These are phyloP conservation scores for Alnus rubra DNA, from an alignment of 306 rosid species.

Conservation along the genomic window DNA sequence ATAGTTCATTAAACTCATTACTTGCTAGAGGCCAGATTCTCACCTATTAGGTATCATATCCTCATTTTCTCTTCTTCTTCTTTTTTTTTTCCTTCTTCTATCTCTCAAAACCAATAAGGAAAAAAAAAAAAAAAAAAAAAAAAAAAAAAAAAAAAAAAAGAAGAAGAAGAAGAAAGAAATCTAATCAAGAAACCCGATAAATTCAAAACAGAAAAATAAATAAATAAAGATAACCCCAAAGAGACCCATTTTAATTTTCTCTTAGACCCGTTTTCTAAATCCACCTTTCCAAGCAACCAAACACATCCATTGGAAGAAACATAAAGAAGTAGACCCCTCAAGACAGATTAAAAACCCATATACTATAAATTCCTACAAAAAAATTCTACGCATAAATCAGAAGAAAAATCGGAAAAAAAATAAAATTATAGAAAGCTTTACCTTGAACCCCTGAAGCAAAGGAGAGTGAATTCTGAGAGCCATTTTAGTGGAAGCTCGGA, in stretches of 20 bases:
- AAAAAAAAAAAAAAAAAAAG: neutral
- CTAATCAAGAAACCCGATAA: neutral
- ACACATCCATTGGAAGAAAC: neutral
- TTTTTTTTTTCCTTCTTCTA: neutral
- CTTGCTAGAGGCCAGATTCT: neutral
- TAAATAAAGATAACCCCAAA: neutral
- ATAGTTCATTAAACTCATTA: neutral
- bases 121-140: neutral
- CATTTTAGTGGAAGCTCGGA: constrained; percentile 38
- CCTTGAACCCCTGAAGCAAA: constrained; percentile 43
- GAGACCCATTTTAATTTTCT: neutral
- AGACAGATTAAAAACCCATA: neutral
- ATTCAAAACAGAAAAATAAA: neutral
- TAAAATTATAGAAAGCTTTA: constrained; percentile 16
- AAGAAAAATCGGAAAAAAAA: neutral
- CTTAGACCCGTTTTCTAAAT: neutral
- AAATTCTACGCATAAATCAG: neutral
- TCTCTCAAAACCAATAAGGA: neutral
- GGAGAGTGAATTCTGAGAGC: constrained; percentile 31
- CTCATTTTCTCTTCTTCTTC: too few relatives aligned
- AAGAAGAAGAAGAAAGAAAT: neutral
- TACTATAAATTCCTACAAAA: neutral
- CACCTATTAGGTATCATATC: neutral
- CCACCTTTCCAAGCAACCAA: neutral
- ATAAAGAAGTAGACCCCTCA: neutral